Conservation (phyloP, 208 protist species). For the Leishmania braziliensis region DNA sequence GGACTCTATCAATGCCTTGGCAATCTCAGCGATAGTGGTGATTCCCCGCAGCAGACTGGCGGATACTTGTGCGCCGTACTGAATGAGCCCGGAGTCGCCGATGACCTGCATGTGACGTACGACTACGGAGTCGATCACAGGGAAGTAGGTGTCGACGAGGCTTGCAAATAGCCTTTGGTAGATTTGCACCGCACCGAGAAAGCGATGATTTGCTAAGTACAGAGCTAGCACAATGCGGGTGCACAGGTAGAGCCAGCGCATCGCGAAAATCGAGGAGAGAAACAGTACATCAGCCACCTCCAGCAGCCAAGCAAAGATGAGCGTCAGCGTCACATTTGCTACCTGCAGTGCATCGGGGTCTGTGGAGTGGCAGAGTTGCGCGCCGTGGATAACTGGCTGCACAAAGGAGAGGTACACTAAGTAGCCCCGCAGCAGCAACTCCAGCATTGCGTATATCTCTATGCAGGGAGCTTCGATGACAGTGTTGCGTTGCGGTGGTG, state of each 20-base stretch:
- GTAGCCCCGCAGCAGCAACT: slow-evolving; percentile 35
- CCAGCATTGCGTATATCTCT: slow-evolving; percentile 12
- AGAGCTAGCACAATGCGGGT: slow-evolving; percentile 60
- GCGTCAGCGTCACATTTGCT: slow-evolving; percentile 67
- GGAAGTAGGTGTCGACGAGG: slow-evolving; percentile 53
- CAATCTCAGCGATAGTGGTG: slow-evolving; percentile 37
- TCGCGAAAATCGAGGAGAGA: slow-evolving; percentile 63
- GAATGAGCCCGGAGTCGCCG: slow-evolving; percentile 46
- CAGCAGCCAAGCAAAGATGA: slow-evolving; percentile 73
- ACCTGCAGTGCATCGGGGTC: slow-evolving; percentile 53
- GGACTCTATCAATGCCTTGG: slow-evolving; percentile 41
- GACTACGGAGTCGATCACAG: slow-evolving; percentile 52
- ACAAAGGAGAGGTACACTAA: slow-evolving; percentile 72
- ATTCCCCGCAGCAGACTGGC: slow-evolving; percentile 32
- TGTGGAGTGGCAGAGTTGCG: slow-evolving; percentile 49
- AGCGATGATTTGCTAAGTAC: slow-evolving; percentile 67
- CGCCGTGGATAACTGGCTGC: slow-evolving; percentile 59
- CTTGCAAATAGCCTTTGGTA: slow-evolving; percentile 57
- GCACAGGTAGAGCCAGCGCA: slow-evolving; percentile 52
- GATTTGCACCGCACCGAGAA: slow-evolving; percentile 51
- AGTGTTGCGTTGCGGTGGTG: neutral
- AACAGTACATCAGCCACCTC: slow-evolving; percentile 59
- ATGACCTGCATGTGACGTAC: slow-evolving; percentile 59
- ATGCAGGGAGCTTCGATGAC: neutral
- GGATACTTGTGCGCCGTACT: slow-evolving; percentile 39